These are phyloP conservation scores for Phialemonium atrogriseum DNA, from an alignment of 2,329 filamentous ascomycete genomes.

Conservation along the genomic window DNA sequence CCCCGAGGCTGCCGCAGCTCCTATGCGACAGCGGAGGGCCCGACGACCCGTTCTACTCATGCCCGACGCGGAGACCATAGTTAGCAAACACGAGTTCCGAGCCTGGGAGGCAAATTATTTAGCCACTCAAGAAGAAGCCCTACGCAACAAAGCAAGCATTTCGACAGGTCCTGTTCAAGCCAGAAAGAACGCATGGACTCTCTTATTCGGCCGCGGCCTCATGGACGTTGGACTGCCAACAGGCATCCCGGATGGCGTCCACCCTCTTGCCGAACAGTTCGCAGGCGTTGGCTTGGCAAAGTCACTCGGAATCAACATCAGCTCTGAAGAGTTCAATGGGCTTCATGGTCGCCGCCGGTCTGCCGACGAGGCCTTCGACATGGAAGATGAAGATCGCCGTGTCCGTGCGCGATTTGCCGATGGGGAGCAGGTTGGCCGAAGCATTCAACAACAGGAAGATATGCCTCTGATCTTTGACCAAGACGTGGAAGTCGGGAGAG, in stretches of 20 bases:
- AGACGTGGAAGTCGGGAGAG: slow-evolving; percentile 59
- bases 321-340: neutral
- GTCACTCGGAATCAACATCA: neutral
- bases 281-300: slow-evolving; percentile 33
- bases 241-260: slow-evolving; percentile 19
- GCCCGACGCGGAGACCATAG: slow-evolving; percentile 22
- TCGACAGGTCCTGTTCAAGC: slow-evolving; percentile 24
- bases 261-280: slow-evolving; percentile 39
- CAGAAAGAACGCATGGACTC: slow-evolving; percentile 30
- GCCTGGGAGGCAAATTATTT: slow-evolving; percentile 35
- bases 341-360: slow-evolving; percentile 28
- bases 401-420: slow-evolving; percentile 27
- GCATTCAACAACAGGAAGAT: slow-evolving; percentile 12
- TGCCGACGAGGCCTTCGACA: slow-evolving; percentile 34
- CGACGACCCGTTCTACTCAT: slow-evolving; percentile 12
- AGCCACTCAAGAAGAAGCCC: slow-evolving; percentile 44
- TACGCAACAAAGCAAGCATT: slow-evolving; percentile 15
- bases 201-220: slow-evolving; percentile 31
- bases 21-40: slow-evolving; percentile 17
- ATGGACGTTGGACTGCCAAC: slow-evolving; percentile 25
- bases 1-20: slow-evolving; percentile 9
- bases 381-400: slow-evolving; percentile 27
- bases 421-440: slow-evolving; percentile 8
- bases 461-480: slow-evolving; percentile 26
- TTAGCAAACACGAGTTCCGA: slow-evolving; percentile 28